These are phyloP conservation scores for Verticillium dahliae DNA, from an alignment of 2,329 filamentous ascomycete genomes.

Conservation along the genomic window DNA sequence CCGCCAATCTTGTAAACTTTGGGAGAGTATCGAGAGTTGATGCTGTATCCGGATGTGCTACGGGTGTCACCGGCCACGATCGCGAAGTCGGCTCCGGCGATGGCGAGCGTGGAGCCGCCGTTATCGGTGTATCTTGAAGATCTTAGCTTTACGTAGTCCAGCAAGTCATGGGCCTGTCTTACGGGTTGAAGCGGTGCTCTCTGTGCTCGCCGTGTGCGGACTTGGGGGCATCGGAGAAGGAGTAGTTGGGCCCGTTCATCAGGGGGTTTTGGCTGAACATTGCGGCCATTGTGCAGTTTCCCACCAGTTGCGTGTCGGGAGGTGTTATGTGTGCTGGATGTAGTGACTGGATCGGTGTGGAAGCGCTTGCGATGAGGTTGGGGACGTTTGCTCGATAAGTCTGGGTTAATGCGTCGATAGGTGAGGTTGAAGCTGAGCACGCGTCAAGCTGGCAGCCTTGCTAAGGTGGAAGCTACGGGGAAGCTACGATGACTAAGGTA, in stretches of 20 bases:
- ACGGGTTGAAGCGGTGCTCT: slow-evolving; percentile 92
- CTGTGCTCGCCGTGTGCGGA: slow-evolving; percentile 47
- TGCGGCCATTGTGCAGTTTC: slow-evolving; percentile 44
- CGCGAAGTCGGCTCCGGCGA: slow-evolving; percentile 87
- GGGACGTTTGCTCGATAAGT: slow-evolving; percentile 7
- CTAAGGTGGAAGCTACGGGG: slow-evolving; percentile 17
- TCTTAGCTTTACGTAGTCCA: slow-evolving; percentile 5
- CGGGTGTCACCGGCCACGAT: slow-evolving; percentile 97
- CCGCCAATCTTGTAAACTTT: slow-evolving; percentile 98
- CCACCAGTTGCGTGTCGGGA: slow-evolving; percentile 2
- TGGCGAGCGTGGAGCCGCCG: slow-evolving; percentile 91
- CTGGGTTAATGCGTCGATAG: slow-evolving; percentile 9
- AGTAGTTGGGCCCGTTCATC: slow-evolving; percentile 65
- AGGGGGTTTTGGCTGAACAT: slow-evolving; percentile 66
- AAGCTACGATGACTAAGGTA: slow-evolving; percentile 35
- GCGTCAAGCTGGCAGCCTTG: slow-evolving; percentile 49
- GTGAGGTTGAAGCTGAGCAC: slow-evolving; percentile 20
- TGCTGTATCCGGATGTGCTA: slow-evolving; percentile 93
- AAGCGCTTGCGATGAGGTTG: slow-evolving; percentile 6
- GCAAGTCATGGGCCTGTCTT: slow-evolving; percentile 26
- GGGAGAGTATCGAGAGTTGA: slow-evolving; percentile 92
- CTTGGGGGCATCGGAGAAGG: slow-evolving; percentile 55
- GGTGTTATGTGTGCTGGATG: neutral
- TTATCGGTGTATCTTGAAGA: slow-evolving; percentile 87
- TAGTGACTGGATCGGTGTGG: neutral